Conservation (phyloP, 371 early-diverging fungal species). For the Syncephalastrum contaminatum region DNA sequence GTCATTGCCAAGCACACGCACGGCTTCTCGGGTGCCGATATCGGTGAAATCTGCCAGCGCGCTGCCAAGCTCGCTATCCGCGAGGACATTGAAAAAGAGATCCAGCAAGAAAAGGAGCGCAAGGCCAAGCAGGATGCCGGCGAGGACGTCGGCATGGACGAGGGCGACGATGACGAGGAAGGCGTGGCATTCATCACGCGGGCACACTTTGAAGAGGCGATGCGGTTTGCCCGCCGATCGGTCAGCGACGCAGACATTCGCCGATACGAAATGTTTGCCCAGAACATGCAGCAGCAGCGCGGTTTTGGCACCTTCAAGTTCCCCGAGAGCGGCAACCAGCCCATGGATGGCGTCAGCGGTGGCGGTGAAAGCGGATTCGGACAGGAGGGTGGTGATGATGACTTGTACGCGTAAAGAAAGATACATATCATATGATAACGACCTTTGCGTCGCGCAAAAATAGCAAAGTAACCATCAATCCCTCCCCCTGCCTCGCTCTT, state of each 20-base stretch:
- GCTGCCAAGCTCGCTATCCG: constrained; percentile 99
- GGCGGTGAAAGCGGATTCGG: constrained; percentile 43
- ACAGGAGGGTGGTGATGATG: constrained; percentile 55
- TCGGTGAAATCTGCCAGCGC: constrained; percentile 99
- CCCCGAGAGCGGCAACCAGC: constrained; percentile 72
- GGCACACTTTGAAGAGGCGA: constrained; percentile 98
- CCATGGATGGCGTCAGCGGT: constrained; percentile 26
- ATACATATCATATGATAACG: not conserved
- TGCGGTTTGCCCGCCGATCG: constrained; percentile 96
- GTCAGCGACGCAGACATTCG: constrained; percentile 98
- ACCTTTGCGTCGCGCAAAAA: constrained; percentile 1
- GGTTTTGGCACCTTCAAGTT: constrained; percentile 95
- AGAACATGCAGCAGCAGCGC: constrained; percentile 91
- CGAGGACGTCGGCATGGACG: constrained; percentile 76
- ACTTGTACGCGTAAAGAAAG: constrained; percentile 50
- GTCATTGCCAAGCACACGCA: constrained; percentile 91
- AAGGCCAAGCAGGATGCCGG: constrained; percentile 70
- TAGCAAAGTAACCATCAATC: constrained; percentile 2
- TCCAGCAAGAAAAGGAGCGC: constrained; percentile 68
- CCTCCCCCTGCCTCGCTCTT: not conserved
- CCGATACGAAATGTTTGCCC: constrained; percentile 99
- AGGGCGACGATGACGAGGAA: constrained; percentile 74
- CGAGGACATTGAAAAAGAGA: constrained; percentile 96
- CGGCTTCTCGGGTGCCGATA: constrained; percentile 99
- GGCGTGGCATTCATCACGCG: constrained; percentile 91